Percentiles rank a stretch among this genome's conserved stretches.
Evolutionary conservation across 179 eudicot genomes (phyloP).

Genomic region (Corrigiola litoralis): DNA sequence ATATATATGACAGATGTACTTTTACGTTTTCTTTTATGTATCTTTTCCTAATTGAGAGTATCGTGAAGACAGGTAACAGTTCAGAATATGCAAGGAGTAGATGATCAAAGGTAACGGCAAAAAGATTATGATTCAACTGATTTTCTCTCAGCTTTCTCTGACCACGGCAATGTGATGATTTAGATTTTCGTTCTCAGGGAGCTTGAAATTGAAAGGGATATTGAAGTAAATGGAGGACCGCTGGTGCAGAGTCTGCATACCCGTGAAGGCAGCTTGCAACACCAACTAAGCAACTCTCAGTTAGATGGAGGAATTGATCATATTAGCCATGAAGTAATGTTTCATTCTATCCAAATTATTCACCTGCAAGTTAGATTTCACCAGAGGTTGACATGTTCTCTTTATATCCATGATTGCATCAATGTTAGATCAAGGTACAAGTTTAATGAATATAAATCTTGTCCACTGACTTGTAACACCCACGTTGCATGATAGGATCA

Average conservation of each 20-base stretch:
- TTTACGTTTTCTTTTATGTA: neutral
- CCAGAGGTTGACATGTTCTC: neutral
- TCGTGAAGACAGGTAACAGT: conserved; percentile 37
- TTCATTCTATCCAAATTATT: neutral
- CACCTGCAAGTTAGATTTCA: conserved; percentile 4
- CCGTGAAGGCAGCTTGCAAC: conserved; percentile 22
- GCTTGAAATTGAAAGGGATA: conserved; percentile 23
- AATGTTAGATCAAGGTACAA: neutral
- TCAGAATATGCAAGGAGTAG: conserved; percentile 44
- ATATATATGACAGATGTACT: neutral
- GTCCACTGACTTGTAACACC: neutral
- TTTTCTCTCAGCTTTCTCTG: neutral
- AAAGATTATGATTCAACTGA: neutral
- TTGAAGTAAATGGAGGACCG: conserved; percentile 19
- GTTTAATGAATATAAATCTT: neutral
- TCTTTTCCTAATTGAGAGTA: conserved; percentile 13
- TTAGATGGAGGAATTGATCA: conserved; percentile 15
- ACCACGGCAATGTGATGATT: neutral
- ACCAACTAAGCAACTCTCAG: conserved; percentile 31
- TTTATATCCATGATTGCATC: neutral
- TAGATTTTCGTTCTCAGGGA: conserved; percentile 19
- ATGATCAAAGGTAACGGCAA: conserved; percentile 35
- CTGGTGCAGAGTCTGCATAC: conserved; percentile 1
- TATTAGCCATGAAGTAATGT: conserved; percentile 26
- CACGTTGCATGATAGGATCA: conserved; percentile 32